Conservation (phyloP, 176 grass and related monocot species). For the Phragmites australis region DNA sequence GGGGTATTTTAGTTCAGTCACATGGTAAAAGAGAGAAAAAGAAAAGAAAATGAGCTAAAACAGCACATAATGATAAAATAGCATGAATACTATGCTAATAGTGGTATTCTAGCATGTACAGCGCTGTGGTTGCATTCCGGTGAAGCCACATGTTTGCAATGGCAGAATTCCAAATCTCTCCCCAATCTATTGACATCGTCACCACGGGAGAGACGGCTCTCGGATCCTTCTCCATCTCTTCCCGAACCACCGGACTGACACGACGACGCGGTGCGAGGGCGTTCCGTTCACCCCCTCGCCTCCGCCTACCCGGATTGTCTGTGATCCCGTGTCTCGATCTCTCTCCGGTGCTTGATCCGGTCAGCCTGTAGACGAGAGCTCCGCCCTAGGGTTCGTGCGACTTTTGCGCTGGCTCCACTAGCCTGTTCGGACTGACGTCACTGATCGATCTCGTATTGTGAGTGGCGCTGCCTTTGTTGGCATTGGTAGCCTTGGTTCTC, state of each 20-base stretch:
- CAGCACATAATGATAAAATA: no score
- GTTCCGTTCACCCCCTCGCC: neutral
- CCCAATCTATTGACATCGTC: neutral
- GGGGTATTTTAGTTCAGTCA: no score
- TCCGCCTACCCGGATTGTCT: no score
- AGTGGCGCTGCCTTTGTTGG: neutral
- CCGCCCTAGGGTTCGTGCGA: neutral
- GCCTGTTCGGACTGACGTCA: neutral
- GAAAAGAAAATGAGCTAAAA: no score
- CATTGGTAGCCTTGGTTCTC: neutral
- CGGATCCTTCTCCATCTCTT: neutral
- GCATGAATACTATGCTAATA: no score
- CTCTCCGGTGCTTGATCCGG: neutral
- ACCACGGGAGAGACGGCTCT: neutral
- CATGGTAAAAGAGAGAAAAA: no score
- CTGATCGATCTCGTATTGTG: neutral
- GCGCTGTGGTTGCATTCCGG: no score
- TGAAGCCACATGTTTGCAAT: no score
- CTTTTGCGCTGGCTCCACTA: neutral
- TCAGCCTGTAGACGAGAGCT: neutral
- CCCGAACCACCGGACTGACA: constrained; percentile 24
- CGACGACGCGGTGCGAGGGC: neutral
- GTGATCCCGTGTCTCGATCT: neutral
- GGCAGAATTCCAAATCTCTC: no score
- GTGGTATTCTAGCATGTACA: no score